Base-by-base conservation (phyloP, 2,329 filamentous ascomycete genomes). In the Nannizziopsis arthrosporioides region DNA sequence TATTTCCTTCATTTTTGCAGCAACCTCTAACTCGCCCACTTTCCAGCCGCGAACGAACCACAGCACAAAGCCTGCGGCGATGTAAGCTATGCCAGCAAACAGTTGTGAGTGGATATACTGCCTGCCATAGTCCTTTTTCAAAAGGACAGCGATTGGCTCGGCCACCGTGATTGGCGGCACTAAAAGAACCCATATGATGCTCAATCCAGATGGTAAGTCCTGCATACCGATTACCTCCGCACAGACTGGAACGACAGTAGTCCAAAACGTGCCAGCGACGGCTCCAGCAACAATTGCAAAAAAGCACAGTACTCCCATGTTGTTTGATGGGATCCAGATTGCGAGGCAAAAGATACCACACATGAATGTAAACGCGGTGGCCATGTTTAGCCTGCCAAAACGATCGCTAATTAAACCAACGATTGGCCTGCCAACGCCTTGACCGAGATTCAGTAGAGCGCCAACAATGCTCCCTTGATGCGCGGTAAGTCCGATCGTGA, bases 311-410 rank as follows among this genome's bases (percentile, higher is more conserved):
- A 80, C 70, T 1, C 72, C 77, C 60, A 76, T 80, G 43, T 64
- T 73, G 51, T 73, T 71, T 0, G 78, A 74, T 42, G 75, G 76
- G 32, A 75, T 73, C 80, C 80, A 84, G 30, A 83, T 71, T 0
- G 76, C 68, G 17, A 84, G 69, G 46, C 72, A 74, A 55, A 81
- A 74, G 1, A 83, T 35, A 1, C 75, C 78, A 41, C 72, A 73
- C 8, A 78, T 56, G 32, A 75, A 70, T 0, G 76, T 77, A 63
- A 76, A 72, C 7, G 70, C 57, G 1, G 66, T 66, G 1, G 80
- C 77, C 63, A 82, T 77, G 53, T 83, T 82, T 54, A 84, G 71
- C 1, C 79, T 68, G 1, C 80, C 80, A 30, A 78, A 68, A 0
- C 64, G 65, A 56, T 84, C 80, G 52, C 73, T 77, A 56, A 77